Base-by-base conservation (phyloP, 257 asterid genomes). In the Scutellaria baicalensis region DNA sequence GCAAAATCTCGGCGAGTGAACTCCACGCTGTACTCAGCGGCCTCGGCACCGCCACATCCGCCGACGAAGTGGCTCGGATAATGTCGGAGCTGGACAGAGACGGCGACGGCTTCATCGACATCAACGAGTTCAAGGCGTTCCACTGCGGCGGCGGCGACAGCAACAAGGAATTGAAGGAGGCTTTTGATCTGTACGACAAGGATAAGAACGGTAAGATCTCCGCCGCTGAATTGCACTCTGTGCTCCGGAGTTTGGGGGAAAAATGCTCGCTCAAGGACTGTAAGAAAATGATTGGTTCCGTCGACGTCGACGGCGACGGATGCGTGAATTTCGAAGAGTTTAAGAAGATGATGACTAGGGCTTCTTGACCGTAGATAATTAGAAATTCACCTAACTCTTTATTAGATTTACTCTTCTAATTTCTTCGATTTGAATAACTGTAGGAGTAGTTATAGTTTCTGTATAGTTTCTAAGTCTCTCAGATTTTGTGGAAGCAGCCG, bases 281-380 rank as follows among this genome's bases (percentile, higher is more conserved):
- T 80, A 80, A 86, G 23, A 77, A 72, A 27, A 92, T 92, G 97
- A 92, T 92, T 70, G 71, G 81, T 50, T 69, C 84, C 78, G 93
- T 89, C 59, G 97, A 92, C 54, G 93, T 86, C 6, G 95, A 92
- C 79, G 96, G 97, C 64, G 97, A 92, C 74, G 95, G 96, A 0
- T 85, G 92, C 81, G 95, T 92, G 31, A 84, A 89, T 69, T 92
- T 92, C 54, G 93, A 85, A 64, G 97, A 92, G 80, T 92, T 92
- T 66, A 89, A 91, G 82, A 89, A 83, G 88, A 88, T 91, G 97
- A 90, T 90, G 91, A 66, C 83, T 42, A 73, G 84, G 73, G 21
- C 73, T 45, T 23, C 78, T 49, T 38, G 20, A 27, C 20, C 18
- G 1, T 47, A 39, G 9, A 8, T 63, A 55, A n/a, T 51, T 67